A percentile compares a stretch with the other conserved stretches of the same genome.
Conservation (phyloP, 2,329 filamentous ascomycete species). For the Trichothecium roseum region DNA sequence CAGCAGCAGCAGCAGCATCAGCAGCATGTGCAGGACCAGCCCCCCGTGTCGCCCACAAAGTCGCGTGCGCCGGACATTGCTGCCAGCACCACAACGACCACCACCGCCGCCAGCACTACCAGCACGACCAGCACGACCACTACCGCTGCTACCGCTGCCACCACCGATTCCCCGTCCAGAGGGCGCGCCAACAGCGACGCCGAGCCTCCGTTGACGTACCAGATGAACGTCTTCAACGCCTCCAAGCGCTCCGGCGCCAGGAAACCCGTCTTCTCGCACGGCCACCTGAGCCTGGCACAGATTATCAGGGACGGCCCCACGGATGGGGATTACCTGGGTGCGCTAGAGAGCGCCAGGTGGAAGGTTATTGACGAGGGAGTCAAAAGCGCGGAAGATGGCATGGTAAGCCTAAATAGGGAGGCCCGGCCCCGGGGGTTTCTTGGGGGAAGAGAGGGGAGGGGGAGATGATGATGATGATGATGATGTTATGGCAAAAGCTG, state of each 20-base stretch:
- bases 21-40: slow-evolving; percentile 34
- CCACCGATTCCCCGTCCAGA: slow-evolving; percentile 2
- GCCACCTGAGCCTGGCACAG: slow-evolving; percentile 56
- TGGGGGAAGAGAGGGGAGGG: neutral
- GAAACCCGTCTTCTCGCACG: slow-evolving; percentile 37
- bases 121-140: neutral
- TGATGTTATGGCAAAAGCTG: no score
- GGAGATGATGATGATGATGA: no score
- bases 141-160: no score
- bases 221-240: slow-evolving; percentile 23
- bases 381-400: slow-evolving; percentile 69
- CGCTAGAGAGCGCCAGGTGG: slow-evolving; percentile 60
- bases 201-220: slow-evolving; percentile 27
- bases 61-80: neutral
- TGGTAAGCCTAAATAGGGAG: slow-evolving; percentile 40
- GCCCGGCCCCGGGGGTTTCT: neutral
- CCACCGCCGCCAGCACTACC: no score
- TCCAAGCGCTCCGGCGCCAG: slow-evolving; percentile 27
- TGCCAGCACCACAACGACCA: slow-evolving; percentile 6
- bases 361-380: slow-evolving; percentile 68
- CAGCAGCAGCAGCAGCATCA: slow-evolving; percentile 35
- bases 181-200: slow-evolving; percentile 67
- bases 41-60: slow-evolving; percentile 22
- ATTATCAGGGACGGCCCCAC: slow-evolving; percentile 73
- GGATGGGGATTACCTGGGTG: slow-evolving; percentile 55